Conservation (phyloP, 2,329 filamentous ascomycete genomes). For the Corynespora cassiicola region DNA sequence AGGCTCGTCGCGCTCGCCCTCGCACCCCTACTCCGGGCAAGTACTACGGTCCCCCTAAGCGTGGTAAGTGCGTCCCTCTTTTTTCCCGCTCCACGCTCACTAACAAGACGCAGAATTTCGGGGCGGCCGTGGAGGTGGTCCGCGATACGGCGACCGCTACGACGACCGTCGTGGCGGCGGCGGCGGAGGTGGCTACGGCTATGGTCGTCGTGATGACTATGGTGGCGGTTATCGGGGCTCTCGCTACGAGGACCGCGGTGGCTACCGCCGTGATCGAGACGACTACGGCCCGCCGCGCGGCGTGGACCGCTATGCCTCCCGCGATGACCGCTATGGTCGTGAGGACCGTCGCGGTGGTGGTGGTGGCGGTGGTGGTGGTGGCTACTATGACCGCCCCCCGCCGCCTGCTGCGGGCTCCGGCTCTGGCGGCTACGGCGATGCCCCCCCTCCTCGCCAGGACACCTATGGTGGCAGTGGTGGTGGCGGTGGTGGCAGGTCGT, state of each 20-base stretch:
- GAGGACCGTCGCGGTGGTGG: slow-evolving; percentile 60
- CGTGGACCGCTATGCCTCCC: slow-evolving; percentile 66
- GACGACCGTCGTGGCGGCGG: slow-evolving; percentile 58
- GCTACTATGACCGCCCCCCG: slow-evolving; percentile 62
- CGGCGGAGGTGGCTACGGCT: slow-evolving; percentile 43
- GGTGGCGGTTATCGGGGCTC: slow-evolving; percentile 49
- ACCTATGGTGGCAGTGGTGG: slow-evolving; percentile 42
- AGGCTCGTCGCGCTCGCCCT: slow-evolving; percentile 92
- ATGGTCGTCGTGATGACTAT: slow-evolving; percentile 54
- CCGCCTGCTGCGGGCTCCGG: slow-evolving; percentile 34
- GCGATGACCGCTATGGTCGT: slow-evolving; percentile 62
- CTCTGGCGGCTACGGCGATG: slow-evolving; percentile 38
- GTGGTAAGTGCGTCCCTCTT: slow-evolving; percentile 67
- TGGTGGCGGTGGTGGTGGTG: slow-evolving; percentile 64
- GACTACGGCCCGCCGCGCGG: slow-evolving; percentile 47
- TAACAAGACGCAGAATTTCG: slow-evolving; percentile 49
- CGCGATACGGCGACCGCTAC: slow-evolving; percentile 56
- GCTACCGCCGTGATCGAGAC: slow-evolving; percentile 51
- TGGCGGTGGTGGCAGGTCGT: slow-evolving; percentile 43
- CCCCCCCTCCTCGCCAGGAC: slow-evolving; percentile 44
- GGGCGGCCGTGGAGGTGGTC: slow-evolving; percentile 57
- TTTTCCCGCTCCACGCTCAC: slow-evolving; percentile 15
- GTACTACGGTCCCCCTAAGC: slow-evolving; percentile 98
- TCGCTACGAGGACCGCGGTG: slow-evolving; percentile 52
- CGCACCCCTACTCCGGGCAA: slow-evolving; percentile 97